These are phyloP conservation scores for Pichia occidentalis DNA, from an alignment of 805 yeast species.

Conservation along the genomic window DNA sequence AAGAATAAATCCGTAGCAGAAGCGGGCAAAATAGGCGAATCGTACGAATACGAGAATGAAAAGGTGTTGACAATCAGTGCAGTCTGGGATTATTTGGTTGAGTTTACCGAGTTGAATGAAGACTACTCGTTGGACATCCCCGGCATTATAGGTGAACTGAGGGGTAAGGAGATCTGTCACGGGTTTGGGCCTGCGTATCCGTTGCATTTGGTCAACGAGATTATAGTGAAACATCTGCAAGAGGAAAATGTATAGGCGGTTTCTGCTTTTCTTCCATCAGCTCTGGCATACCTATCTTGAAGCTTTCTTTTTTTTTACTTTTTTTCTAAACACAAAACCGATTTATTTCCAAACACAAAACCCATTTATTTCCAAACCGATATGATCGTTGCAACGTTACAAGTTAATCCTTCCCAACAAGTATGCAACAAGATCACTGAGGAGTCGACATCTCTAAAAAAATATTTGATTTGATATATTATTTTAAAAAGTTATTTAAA, in stretches of 20 bases:
- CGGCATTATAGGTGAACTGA: constrained; percentile 50
- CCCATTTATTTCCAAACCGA: too few species aligned
- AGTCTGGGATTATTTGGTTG: constrained; percentile 71
- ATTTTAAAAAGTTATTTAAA: constrained; percentile 1
- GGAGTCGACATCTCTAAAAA: too few species aligned
- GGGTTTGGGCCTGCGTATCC: constrained; percentile 72
- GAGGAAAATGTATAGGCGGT: constrained; percentile 2
- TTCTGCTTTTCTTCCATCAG: not conserved
- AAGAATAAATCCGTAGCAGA: constrained; percentile 6
- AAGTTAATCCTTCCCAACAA: too few species aligned
- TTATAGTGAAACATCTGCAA: constrained; percentile 23
- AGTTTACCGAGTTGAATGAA: constrained; percentile 42
- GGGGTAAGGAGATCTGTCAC: constrained; percentile 70
- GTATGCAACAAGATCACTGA: too few species aligned
- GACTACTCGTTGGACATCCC: constrained; percentile 46
- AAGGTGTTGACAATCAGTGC: constrained; percentile 66
- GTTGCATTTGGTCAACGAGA: constrained; percentile 36
- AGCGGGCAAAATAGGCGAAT: constrained; percentile 15
- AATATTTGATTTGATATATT: constrained; percentile 1
- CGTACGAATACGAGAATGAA: constrained; percentile 27
- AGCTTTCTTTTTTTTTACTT: too few species aligned
- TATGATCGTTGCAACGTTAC: too few species aligned
- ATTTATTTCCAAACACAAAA: too few species aligned
- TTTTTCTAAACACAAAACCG: not conserved
- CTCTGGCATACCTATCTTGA: too few species aligned